Percentiles rank a stretch among this genome's conserved stretches.
Conservation (phyloP, 1,139 yeast genomes). For the Kluyveromyces marxianus region DNA sequence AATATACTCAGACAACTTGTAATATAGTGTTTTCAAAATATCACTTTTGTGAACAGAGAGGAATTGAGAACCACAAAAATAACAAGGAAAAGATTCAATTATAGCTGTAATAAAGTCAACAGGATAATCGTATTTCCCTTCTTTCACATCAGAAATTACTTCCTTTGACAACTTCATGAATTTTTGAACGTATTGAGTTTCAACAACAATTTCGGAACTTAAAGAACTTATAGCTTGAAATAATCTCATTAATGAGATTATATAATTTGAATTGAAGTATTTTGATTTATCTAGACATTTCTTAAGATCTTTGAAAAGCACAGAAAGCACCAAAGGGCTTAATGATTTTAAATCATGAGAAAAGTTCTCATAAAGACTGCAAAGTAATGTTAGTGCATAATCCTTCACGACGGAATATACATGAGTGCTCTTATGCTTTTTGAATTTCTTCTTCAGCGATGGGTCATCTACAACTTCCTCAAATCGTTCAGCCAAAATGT, state of each 20-base stretch:
- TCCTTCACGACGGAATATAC: slow-evolving; percentile 22
- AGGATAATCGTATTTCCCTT: slow-evolving; percentile 20
- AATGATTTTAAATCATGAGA: slow-evolving; percentile 30
- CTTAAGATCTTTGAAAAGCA: slow-evolving; percentile 29
- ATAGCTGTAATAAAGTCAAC: slow-evolving; percentile 19
- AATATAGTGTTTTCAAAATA: slow-evolving; percentile 12
- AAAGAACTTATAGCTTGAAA: slow-evolving; percentile 21
- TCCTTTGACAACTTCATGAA: slow-evolving; percentile 22
- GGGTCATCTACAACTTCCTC: slow-evolving; percentile 16
- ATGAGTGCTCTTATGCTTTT: slow-evolving; percentile 15
- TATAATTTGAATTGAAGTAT: slow-evolving; percentile 24
- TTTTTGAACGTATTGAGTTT: slow-evolving; percentile 15
- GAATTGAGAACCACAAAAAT: slow-evolving; percentile 18
- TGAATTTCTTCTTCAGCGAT: slow-evolving; percentile 14
- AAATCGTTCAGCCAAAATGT: slow-evolving; percentile 19
- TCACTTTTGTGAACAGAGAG: slow-evolving; percentile 17
- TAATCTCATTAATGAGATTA: slow-evolving; percentile 21
- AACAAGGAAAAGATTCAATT: slow-evolving; percentile 20
- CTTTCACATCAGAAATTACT: slow-evolving; percentile 17
- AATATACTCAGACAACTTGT: background rate
- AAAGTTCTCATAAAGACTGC: slow-evolving; percentile 28
- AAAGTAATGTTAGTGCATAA: slow-evolving; percentile 17
- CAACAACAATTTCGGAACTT: slow-evolving; percentile 10
- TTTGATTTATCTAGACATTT: slow-evolving; percentile 24
- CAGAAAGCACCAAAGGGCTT: slow-evolving; percentile 25